A percentile compares a stretch with the other conserved stretches of the same genome.
Conservation (phyloP, 495 filamentous ascomycete genomes). For the Hypoxylon crocopeplum region DNA sequence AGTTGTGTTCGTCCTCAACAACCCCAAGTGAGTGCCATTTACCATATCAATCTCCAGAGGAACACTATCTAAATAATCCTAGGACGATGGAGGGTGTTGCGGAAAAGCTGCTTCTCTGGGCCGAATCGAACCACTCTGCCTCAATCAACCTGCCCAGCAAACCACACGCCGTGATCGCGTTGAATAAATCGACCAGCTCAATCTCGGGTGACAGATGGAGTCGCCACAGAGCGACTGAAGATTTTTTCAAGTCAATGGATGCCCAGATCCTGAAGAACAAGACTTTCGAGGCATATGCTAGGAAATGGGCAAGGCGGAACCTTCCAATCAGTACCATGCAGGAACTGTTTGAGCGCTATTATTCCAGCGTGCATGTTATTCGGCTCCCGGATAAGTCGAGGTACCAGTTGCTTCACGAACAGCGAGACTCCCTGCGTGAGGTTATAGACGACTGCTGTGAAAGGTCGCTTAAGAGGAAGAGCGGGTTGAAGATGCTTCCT, state of each 20-base stretch:
- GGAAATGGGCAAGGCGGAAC: not conserved
- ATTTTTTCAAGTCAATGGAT: not conserved
- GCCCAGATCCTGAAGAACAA: not conserved
- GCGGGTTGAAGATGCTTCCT: not conserved
- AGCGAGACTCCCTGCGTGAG: not conserved
- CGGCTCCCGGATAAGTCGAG: not conserved
- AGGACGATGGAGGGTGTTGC: not conserved
- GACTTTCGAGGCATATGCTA: not conserved
- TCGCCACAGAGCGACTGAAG: not conserved
- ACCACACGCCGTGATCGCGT: not conserved
- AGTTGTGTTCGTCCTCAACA: slow-evolving; percentile 54
- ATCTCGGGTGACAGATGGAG: not conserved
- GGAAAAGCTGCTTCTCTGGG: not conserved
- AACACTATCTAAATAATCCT: not conserved
- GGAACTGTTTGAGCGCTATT: not conserved
- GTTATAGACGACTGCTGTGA: not conserved
- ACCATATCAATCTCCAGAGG: not conserved
- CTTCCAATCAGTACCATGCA: not conserved
- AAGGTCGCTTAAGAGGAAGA: not conserved
- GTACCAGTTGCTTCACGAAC: not conserved
- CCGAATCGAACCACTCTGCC: not conserved
- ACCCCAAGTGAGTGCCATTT: slow-evolving; percentile 20
- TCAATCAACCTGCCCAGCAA: not conserved
- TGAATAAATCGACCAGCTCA: not conserved
- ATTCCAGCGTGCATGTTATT: not conserved